Percentiles rank a stretch among this genome's conserved stretches.
These are phyloP conservation scores for Aspergillus tamarii DNA, from an alignment of 2,329 filamentous ascomycete genomes.

Conservation along the genomic window DNA sequence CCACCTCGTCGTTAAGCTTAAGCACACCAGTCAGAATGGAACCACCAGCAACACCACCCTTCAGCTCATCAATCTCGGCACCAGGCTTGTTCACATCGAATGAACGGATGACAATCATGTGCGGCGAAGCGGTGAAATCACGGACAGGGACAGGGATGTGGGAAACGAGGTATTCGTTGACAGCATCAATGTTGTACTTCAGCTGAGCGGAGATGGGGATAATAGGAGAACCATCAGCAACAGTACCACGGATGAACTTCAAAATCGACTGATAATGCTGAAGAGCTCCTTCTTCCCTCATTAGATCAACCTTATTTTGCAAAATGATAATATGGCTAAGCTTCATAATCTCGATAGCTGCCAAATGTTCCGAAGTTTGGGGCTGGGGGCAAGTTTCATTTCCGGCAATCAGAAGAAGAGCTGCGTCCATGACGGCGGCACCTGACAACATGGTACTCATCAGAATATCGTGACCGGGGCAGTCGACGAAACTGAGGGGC, in stretches of 20 bases:
- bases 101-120: constrained; percentile 99
- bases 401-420: constrained; percentile 91
- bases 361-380: constrained; percentile 97
- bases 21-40: constrained; percentile 95
- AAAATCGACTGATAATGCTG: constrained; percentile 96
- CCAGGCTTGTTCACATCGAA: constrained; percentile 99
- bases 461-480: constrained; percentile 99
- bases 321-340: constrained; percentile 99
- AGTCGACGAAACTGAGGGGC: constrained; percentile 81
- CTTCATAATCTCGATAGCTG: constrained; percentile 99
- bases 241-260: constrained; percentile 97
- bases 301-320: constrained; percentile 99
- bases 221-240: constrained; percentile 91
- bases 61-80: constrained; percentile 96
- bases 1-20: constrained; percentile 96
- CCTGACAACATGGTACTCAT: constrained; percentile 99
- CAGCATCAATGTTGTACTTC: constrained; percentile 99
- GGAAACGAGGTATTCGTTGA: constrained; percentile 94
- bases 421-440: constrained; percentile 98
- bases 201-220: constrained; percentile 97
- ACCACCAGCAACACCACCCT: constrained; percentile 97
- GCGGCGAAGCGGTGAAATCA: constrained; percentile 88
- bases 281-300: constrained; percentile 91
- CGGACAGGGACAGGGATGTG: constrained; percentile 90
- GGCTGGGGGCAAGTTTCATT: constrained; percentile 99